Base-by-base conservation (phyloP, 257 asterid species). In the Solanum sparsipilum region DNA sequence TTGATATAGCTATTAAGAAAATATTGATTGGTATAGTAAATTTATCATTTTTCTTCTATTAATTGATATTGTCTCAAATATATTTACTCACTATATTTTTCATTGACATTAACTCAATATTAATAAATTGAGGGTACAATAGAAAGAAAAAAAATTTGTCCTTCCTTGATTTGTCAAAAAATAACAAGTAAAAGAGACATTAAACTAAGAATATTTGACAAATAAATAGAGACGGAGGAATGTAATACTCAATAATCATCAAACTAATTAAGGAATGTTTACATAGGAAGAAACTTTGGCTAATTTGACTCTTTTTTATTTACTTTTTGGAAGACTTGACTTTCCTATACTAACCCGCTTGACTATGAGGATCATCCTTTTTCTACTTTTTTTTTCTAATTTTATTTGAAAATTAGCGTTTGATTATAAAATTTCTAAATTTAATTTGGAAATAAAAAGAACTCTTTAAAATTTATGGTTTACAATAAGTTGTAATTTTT, bases 41-140 rank as follows among this genome's bases (percentile, higher is more conserved):
- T 56, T 18, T 56, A 20, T 0, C 65, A 18, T 56, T 56, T 56
- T 56, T 6, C 0, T 0, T 6, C 1, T 18, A 7, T 56, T 56
- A 56, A 56, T 56, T 18, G n/a, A 1, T 18, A 18, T 0, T 56
- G 1, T 56, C 65, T 56, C 10, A 18, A 56, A 56, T 56, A 56
- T 56, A 56, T 56, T 56, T 56, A 18, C 4, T 56, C n/a, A 56
- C 0, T 56, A 29, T 29, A 29, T 56, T 56, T 18, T 56, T 56
- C 4, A 2, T 0, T 0, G 2, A 18, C 0, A 56, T 18, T 7
- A 56, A 56, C 10, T 6, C 4, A 56, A 56, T 56, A 0, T 56
- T 52, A 52, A 52, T 2, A 16, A 52, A 52, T 2, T 0, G 0
- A 52, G 3, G 1, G 0, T 52, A 16, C 1, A 52, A 6, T 1